Evolutionary conservation across 1,284 basidiomycete species (phyloP).

Genomic region (Cryptococcus jaspeensis): DNA sequence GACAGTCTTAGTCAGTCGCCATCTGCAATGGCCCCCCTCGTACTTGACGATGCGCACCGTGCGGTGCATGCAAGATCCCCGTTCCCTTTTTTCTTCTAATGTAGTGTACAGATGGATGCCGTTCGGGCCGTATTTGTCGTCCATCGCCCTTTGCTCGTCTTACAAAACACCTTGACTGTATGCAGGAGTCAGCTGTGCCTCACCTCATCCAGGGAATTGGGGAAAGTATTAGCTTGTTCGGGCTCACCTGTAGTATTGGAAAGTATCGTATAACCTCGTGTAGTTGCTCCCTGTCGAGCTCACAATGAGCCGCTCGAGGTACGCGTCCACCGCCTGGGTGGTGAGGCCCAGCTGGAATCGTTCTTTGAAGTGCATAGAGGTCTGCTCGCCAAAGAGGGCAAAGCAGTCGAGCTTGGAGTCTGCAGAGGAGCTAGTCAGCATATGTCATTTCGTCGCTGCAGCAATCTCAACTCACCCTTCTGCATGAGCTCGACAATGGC

Average conservation of each 20-base stretch:
- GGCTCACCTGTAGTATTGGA: conserved; percentile 49
- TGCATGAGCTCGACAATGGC: conserved; percentile 96
- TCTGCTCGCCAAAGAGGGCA: conserved; percentile 83
- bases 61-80: no score
- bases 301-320: conserved; percentile 83
- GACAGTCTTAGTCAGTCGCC: no score
- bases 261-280: conserved; percentile 88
- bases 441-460: conserved; percentile 5
- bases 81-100: no score
- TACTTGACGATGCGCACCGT: no score
- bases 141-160: background rate
- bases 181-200: background rate
- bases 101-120: no score
- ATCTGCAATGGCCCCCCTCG: no score
- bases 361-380: conserved; percentile 80
- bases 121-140: background rate
- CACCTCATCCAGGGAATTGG: background rate
- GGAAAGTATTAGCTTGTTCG: background rate
- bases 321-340: conserved; percentile 79
- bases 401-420: conserved; percentile 95
- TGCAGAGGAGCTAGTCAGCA: conserved; percentile 41
- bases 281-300: conserved; percentile 86
- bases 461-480: conserved; percentile 61
- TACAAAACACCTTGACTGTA: conserved; percentile 22
- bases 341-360: conserved; percentile 91